Base-by-base conservation (phyloP, 2,329 filamentous ascomycete species). In the Periconia digitata region DNA sequence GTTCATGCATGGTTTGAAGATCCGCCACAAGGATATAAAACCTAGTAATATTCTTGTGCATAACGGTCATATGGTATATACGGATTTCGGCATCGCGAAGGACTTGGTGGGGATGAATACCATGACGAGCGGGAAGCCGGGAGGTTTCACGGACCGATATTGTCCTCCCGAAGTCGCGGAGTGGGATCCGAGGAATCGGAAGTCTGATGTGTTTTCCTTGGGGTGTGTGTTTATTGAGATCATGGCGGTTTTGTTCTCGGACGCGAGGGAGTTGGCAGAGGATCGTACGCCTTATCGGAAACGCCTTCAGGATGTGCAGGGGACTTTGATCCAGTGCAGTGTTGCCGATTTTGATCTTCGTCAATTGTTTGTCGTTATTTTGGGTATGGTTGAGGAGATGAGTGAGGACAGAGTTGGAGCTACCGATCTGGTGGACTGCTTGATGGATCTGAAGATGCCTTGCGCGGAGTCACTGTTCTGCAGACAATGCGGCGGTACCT, bases 1-100 rank as follows among this genome's bases (percentile, higher is more conserved):
- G 1, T 59, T 58, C 24, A 55, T 61, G 34, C 58, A 63, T 21
- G 23, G 46, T 1, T 43, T 47, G 7, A 53, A 18, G 4, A 50
- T 63, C 12, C 45, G 58, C 3, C 58, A 63, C 37, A 54, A 55
- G 34, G 60, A 63, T 18, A 52, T 61, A n/a, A 62, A 64, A 32
- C 59, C 59, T 1, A 39, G 43, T 13, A 60, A 62, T 29, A 60
- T 60, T 6, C 44, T 60, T 4, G 32, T 63, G 8, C 46, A 64
- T 18, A 27, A 38, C 0, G 50, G 49, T 0, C 40, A 20, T 6
- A 32, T 61, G 3, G 40, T 64, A 6, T 59, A 55, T 18, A 56
- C 59, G 2, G 59, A 59, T 44, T 63, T 62, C 23, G 54, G 59
- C 2, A 44, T 51, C n/a, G 52, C 59, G 2, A 48, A 46, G 10